phyloP scores from a whole-genome alignment of 108 stramenopile species.

The Nitzschia sp. region DNA sequence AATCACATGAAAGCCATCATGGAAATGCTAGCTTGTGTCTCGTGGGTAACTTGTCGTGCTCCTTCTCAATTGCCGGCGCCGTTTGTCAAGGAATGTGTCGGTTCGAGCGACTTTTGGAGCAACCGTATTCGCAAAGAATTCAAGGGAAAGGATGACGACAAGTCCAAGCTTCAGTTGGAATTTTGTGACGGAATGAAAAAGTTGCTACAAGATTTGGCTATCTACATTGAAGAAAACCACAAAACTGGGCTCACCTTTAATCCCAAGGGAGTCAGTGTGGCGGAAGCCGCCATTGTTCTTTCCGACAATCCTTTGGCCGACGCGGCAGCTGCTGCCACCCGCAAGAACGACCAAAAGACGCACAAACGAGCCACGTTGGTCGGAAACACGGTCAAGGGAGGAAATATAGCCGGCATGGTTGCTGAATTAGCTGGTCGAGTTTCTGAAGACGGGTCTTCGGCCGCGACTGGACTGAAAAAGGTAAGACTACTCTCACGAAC shows the following conservation, averaged over 20 bases:
- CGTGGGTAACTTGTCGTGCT: slow-evolving; percentile 70
- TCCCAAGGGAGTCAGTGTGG: slow-evolving; percentile 76
- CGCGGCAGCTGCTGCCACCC: slow-evolving; percentile 37
- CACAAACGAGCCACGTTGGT: slow-evolving; percentile 9
- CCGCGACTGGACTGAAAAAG: slow-evolving; percentile 91
- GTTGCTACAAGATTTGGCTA: slow-evolving; percentile 65
- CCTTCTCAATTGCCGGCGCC: slow-evolving; percentile 61
- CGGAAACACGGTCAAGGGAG: slow-evolving; percentile 45
- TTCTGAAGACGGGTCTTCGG: slow-evolving; percentile 73
- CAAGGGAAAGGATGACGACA: slow-evolving; percentile 74
- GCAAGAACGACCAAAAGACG: slow-evolving; percentile 24
- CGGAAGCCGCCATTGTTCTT: slow-evolving; percentile 62
- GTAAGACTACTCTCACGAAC: slow-evolving; percentile 39
- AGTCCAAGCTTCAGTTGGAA: slow-evolving; percentile 51
- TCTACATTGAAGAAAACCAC: slow-evolving; percentile 90
- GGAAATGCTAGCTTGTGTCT: slow-evolving; percentile 75
- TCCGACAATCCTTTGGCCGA: slow-evolving; percentile 31
- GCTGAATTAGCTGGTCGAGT: slow-evolving; percentile 69
- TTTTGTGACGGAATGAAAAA: slow-evolving; percentile 92
- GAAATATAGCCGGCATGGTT: slow-evolving; percentile 59
- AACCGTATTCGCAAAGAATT: slow-evolving; percentile 95
- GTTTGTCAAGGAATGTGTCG: slow-evolving; percentile 84
- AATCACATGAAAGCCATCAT: slow-evolving; percentile 75
- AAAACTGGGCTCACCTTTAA: slow-evolving; percentile 90
- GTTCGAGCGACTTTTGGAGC: slow-evolving; percentile 92